These are phyloP conservation scores for Aspergillus affinis DNA, from an alignment of 495 filamentous ascomycete species.

Conservation along the genomic window DNA sequence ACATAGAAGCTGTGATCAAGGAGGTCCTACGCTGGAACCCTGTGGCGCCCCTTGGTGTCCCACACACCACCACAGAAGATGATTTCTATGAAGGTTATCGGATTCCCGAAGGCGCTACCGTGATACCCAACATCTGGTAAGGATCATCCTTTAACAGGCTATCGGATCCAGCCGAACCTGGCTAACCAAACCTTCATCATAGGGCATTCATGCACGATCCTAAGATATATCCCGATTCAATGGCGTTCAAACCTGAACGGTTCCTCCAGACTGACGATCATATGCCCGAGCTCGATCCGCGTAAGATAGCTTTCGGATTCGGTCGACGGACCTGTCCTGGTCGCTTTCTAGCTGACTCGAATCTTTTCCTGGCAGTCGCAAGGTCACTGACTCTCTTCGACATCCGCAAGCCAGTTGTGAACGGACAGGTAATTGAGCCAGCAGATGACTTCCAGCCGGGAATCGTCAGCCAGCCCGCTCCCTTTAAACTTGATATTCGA, in stretches of 20 bases:
- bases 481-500: constrained; percentile 29
- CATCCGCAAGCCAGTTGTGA: constrained; percentile 19
- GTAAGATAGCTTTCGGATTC: constrained; percentile 49
- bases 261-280: constrained; percentile 20
- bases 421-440: constrained; percentile 24
- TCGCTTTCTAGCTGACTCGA: constrained; percentile 55
- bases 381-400: constrained; percentile 56
- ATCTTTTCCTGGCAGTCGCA: constrained; percentile 47
- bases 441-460: constrained; percentile 31
- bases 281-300: constrained; percentile 26
- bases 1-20: constrained; percentile 42
- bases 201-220: constrained; percentile 22
- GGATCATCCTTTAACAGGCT: background rate
- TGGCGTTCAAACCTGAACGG: constrained; percentile 35
- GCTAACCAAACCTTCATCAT: background rate
- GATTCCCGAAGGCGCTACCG: constrained; percentile 44
- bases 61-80: constrained; percentile 54
- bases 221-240: constrained; percentile 13
- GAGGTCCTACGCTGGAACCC: constrained; percentile 47
- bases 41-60: constrained; percentile 41
- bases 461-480: constrained; percentile 32
- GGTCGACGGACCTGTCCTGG: constrained; percentile 60
- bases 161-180: too few relatives aligned
- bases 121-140: constrained; percentile 40
- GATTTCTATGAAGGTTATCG: constrained; percentile 38